Conservation (phyloP, 257 asterid species). For the Datura wrightii region DNA sequence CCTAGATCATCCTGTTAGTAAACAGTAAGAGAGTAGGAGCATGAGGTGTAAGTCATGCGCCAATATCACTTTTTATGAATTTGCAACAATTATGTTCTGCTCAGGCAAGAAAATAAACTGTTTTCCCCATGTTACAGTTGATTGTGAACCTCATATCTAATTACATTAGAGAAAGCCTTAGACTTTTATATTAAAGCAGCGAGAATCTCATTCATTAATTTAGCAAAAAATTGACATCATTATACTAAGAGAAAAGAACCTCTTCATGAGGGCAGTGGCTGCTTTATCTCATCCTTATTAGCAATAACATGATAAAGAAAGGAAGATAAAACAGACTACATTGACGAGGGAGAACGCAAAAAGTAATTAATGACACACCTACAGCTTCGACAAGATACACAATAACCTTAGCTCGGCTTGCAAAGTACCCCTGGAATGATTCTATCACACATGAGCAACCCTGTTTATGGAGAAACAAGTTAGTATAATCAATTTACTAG, state of each 20-base stretch:
- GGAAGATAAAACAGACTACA: neutral
- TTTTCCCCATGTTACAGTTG: neutral
- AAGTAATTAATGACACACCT: conserved; percentile 52
- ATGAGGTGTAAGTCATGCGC: neutral
- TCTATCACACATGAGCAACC: conserved; percentile 73
- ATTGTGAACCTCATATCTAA: neutral
- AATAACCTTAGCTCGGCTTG: conserved; percentile 68
- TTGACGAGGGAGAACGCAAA: neutral
- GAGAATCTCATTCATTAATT: neutral
- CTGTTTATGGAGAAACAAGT: conserved; percentile 44
- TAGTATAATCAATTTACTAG: neutral
- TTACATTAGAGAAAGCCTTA: neutral
- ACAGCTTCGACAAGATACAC: conserved; percentile 81
- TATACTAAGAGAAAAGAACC: neutral
- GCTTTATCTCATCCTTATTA: neutral
- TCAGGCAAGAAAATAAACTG: neutral
- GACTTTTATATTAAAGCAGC: neutral
- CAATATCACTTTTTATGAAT: neutral
- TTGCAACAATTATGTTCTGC: neutral
- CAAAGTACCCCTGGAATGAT: conserved; percentile 62
- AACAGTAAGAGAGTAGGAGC: no score
- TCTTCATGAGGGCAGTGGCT: neutral
- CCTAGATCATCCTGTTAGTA: no score
- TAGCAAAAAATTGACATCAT: neutral
- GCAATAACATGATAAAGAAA: neutral